phyloP scores from a whole-genome alignment of 1,139 yeast species.

The Nakaseomyces uthaithaninus region DNA sequence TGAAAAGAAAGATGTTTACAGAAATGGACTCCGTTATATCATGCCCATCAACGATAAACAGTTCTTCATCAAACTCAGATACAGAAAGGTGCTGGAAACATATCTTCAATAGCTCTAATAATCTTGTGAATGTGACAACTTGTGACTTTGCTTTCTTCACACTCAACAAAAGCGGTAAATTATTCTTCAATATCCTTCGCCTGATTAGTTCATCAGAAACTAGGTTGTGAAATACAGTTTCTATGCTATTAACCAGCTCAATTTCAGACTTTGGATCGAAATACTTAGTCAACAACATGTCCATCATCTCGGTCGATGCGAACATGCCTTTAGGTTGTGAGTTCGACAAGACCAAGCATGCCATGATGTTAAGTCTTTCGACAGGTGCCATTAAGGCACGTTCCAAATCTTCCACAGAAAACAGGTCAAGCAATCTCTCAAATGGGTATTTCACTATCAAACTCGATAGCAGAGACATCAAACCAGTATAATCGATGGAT shows the following conservation, averaged over 20 bases:
- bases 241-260: conserved; percentile 29
- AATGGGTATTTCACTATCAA: conserved; percentile 25
- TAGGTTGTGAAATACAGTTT: conserved; percentile 22
- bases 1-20: conserved; percentile 27
- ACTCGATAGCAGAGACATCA: conserved; percentile 27
- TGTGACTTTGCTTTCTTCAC: conserved; percentile 16
- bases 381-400: conserved; percentile 29
- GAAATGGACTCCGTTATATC: conserved; percentile 16
- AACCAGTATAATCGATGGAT: conserved; percentile 20
- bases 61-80: conserved; percentile 23
- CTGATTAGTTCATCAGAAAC: conserved; percentile 27
- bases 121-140: conserved; percentile 23
- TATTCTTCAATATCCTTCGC: conserved; percentile 27
- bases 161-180: conserved; percentile 15
- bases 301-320: conserved; percentile 28
- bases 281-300: conserved; percentile 21
- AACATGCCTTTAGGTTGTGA: conserved; percentile 33
- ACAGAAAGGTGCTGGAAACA: conserved; percentile 20
- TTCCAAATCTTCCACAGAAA: conserved; percentile 26
- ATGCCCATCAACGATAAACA: conserved; percentile 21
- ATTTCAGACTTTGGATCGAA: conserved; percentile 21
- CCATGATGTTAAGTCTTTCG: conserved; percentile 24
- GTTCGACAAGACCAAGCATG: conserved; percentile 28
- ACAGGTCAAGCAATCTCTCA: conserved; percentile 27
- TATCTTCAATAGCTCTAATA: conserved; percentile 25